A percentile compares a stretch with the other conserved stretches of the same genome.
Conservation (phyloP, 2,329 filamentous ascomycete genomes). For the Penicillium sp. region DNA sequence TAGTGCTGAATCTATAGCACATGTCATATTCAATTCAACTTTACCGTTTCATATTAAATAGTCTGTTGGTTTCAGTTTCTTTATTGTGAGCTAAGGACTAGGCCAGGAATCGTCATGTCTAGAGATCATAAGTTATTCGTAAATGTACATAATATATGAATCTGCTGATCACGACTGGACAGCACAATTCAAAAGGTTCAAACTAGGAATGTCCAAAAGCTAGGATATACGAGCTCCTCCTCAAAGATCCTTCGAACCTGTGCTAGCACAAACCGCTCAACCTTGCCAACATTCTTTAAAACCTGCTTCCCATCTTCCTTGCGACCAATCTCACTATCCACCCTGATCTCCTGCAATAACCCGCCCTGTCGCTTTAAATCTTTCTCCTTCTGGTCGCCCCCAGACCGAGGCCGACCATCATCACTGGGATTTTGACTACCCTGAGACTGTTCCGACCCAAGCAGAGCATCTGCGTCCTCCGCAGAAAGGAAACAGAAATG, state of each 20-base stretch:
- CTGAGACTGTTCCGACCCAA: conserved; percentile 52
- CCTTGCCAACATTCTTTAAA: conserved; percentile 97
- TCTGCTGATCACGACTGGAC: background rate
- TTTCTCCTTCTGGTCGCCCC: conserved; percentile 49
- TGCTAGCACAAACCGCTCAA: conserved; percentile 94
- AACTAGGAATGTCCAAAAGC: conserved; percentile 96
- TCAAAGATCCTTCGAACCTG: conserved; percentile 97
- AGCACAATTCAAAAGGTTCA: conserved; percentile 42
- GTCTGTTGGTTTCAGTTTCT: background rate
- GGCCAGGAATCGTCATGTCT: conserved; percentile 8
- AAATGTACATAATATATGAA: conserved; percentile 19
- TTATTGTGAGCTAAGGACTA: background rate
- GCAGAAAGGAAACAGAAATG: conserved; percentile 94
- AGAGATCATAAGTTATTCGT: conserved; percentile 18
- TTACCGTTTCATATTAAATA: background rate
- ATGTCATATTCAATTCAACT: background rate
- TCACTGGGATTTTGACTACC: conserved; percentile 26
- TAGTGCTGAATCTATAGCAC: background rate
- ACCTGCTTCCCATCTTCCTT: conserved; percentile 90
- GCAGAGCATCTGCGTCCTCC: conserved; percentile 78
- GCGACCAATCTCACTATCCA: conserved; percentile 96
- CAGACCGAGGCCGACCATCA: conserved; percentile 34
- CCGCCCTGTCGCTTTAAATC: conserved; percentile 66
- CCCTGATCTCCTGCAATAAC: conserved; percentile 84
- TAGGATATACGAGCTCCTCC: conserved; percentile 97